Base-by-base conservation (phyloP, 2,329 filamentous ascomycete species). In the Aspergillus flavus region DNA sequence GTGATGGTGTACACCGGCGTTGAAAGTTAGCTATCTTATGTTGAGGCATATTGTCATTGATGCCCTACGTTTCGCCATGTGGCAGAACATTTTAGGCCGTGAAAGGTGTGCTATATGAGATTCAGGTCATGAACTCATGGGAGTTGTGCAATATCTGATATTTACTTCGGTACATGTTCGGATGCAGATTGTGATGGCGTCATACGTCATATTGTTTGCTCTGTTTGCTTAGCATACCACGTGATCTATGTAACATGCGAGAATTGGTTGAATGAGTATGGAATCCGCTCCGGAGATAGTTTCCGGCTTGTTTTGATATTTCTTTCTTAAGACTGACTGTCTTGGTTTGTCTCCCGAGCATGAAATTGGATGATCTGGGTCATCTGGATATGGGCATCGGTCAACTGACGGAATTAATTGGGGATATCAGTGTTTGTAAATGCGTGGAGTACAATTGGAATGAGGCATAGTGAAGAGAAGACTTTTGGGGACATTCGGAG, bases 401-500 rank as follows among this genome's bases (percentile, higher is more conserved):
- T 43, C 58, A 60, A 54, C 19, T 45, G 58, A 41, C 36, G n/a
- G 58, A 58, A 58, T 63, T 69, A 66, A 68, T 69, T 63, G 58
- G 71, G 69, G 71, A 69, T 70, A 73, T 72, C 72, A 73, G 72
- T 72, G 71, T 71, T 19, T 52, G 52, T 19, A 23, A 46, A 55
- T 55, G 52, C 52, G 32, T 55, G 52, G 52, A 59, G 36, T 59
- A 62, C 61, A 62, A 48, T 58, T 59, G 39, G 56, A 41, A 45
- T 39, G 26, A 58, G 30, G 48, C 53, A 52, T 54, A 53, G 23
- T 19, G 46, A 36, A 36, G 39, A 53, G 28, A 54, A 60, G 39
- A 56, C 23, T 50, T 58, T 60, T 57, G 58, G 54, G 58, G 61
- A 66, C 65, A 67, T 68, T 67, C 66, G 57, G 59, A 21, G 36